Percentiles rank a stretch among this genome's conserved stretches.
Conservation (phyloP, 2,329 filamentous ascomycete genomes). For the Colletotrichum kahawae region DNA sequence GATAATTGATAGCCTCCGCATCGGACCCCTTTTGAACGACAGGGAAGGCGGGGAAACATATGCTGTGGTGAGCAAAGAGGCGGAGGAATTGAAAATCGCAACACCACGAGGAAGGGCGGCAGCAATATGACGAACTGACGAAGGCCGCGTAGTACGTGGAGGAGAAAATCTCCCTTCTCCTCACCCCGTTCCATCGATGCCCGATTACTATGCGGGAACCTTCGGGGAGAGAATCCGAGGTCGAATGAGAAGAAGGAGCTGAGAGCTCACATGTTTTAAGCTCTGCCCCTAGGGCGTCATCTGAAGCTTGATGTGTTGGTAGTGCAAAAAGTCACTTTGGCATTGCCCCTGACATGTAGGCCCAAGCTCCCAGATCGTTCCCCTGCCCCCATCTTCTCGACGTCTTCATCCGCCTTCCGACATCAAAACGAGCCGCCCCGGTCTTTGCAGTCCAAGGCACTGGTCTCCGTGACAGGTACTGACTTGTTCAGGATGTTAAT, state of each 20-base stretch:
- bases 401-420: not conserved
- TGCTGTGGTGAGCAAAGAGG: not conserved
- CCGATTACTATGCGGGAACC: not conserved
- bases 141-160: not conserved
- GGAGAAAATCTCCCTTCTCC: not conserved
- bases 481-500: not conserved
- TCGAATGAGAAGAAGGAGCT: not conserved
- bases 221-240: not conserved
- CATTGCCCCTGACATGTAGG: not conserved
- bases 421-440: not conserved
- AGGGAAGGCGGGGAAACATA: not conserved
- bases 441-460: not conserved
- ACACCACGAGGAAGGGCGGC: not conserved
- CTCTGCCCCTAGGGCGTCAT: conserved; percentile 13
- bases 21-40: not conserved
- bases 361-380: conserved; percentile 3
- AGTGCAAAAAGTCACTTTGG: not conserved
- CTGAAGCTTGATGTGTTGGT: conserved; percentile 13
- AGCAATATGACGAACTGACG: not conserved
- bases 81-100: not conserved
- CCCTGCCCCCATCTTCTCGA: not conserved
- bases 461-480: not conserved
- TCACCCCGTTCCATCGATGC: not conserved
- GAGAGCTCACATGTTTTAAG: conserved; percentile 9
- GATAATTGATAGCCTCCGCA: conserved; percentile 18